These are phyloP conservation scores for Artomyces pyxidatus DNA, from an alignment of 768 basidiomycete species.

Conservation along the genomic window DNA sequence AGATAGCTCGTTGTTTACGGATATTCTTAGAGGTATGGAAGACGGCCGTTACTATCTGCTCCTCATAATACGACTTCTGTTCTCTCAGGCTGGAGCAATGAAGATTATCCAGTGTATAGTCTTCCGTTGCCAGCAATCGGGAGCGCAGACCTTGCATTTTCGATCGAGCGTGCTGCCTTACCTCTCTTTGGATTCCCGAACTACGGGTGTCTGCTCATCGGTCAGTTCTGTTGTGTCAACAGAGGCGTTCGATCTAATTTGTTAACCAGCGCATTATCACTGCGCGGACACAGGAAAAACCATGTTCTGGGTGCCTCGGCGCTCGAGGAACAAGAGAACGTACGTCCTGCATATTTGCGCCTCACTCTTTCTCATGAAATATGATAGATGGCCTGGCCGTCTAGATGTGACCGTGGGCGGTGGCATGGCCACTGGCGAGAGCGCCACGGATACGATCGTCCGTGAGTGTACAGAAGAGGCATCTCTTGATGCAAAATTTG, in stretches of 20 bases:
- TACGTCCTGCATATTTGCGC: constrained; percentile 16
- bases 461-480: constrained; percentile 39
- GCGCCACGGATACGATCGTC: constrained; percentile 28
- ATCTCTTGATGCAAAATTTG: constrained; percentile 29
- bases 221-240: constrained; percentile 15
- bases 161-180: constrained; percentile 35
- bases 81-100: neutral
- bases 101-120: neutral
- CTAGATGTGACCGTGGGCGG: constrained; percentile 39
- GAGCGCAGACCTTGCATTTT: constrained; percentile 21
- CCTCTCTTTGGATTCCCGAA: constrained; percentile 38
- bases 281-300: constrained; percentile 22
- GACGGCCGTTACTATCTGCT: neutral
- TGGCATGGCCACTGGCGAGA: constrained; percentile 33
- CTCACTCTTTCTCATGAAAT: neutral
- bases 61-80: neutral
- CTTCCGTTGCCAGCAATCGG: neutral
- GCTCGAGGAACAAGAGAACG: constrained; percentile 34
- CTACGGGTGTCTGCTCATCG: constrained; percentile 35
- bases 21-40: neutral
- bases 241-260: neutral
- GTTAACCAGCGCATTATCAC: constrained; percentile 26
- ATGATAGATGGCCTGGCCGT: constrained; percentile 27
- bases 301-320: constrained; percentile 34
- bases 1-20: neutral